Percentiles rank a stretch among this genome's conserved stretches.
These are phyloP conservation scores for Hypoxylon sp. DNA, from an alignment of 2,329 filamentous ascomycete species.

Conservation along the genomic window DNA sequence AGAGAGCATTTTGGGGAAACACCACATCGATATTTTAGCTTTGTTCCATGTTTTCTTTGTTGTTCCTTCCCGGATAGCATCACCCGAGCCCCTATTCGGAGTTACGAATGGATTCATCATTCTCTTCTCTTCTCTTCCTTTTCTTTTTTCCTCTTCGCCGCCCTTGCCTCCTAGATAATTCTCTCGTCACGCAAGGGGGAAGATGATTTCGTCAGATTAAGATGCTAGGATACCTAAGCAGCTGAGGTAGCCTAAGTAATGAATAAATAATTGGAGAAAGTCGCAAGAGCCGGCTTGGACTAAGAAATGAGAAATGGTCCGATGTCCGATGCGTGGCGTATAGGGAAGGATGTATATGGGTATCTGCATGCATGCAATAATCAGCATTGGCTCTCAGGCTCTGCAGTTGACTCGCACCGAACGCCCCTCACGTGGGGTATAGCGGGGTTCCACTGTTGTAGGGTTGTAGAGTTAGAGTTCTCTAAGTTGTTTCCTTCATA, in stretches of 20 bases:
- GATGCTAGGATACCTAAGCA: too few relatives aligned
- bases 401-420: constrained; percentile 40
- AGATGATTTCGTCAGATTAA: too few relatives aligned
- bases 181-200: constrained; percentile 2
- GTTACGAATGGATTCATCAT: too few relatives aligned
- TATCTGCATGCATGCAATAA: constrained; percentile 33
- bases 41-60: background rate
- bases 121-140: too few relatives aligned
- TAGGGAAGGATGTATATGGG: too few relatives aligned
- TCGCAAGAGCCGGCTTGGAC: too few relatives aligned
- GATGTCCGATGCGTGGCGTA: too few relatives aligned
- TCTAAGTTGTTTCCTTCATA: too few relatives aligned
- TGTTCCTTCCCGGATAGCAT: constrained; percentile 17
- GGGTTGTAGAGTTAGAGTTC: too few relatives aligned
- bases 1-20: constrained; percentile 19
- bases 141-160: constrained; percentile 19
- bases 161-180: too few relatives aligned
- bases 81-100: constrained; percentile 5
- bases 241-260: too few relatives aligned
- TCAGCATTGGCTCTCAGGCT: constrained; percentile 28
- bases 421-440: constrained; percentile 42
- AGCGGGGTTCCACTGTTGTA: constrained; percentile 11
- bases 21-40: constrained; percentile 3
- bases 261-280: too few relatives aligned
- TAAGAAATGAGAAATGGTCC: constrained; percentile 8